Conservation (phyloP, 2,329 filamentous ascomycete genomes). For the Mariannaea elegans region DNA sequence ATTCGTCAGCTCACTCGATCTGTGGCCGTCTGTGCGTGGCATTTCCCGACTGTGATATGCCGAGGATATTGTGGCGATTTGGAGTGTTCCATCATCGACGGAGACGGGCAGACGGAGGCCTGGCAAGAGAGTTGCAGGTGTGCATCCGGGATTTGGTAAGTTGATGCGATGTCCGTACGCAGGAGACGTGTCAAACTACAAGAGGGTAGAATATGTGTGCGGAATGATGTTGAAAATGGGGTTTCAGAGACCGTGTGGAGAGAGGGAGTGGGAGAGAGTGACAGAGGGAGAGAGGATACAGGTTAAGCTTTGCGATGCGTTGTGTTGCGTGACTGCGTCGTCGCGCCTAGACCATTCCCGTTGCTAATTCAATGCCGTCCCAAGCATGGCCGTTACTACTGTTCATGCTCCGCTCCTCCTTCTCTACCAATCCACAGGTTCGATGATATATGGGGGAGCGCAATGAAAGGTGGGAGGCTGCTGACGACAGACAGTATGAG, state of each 20-base stretch:
- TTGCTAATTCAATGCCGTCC: background rate
- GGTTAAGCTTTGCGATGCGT: constrained; percentile 13
- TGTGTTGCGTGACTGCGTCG: constrained; percentile 13
- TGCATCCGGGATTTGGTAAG: constrained; percentile 25
- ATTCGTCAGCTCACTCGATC: constrained; percentile 45
- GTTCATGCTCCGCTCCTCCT: background rate
- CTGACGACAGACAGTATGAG: background rate
- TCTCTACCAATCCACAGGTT: constrained; percentile 9
- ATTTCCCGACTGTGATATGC: constrained; percentile 46
- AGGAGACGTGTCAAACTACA: background rate
- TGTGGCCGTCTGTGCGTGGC: constrained; percentile 48
- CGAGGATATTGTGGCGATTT: constrained; percentile 32
- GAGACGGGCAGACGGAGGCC: constrained; percentile 29
- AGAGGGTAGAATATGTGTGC: background rate
- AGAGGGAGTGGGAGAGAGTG: background rate
- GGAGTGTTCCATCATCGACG: constrained; percentile 38
- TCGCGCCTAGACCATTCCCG: constrained; percentile 1
- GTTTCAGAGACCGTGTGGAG: background rate
- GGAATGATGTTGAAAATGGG: background rate
- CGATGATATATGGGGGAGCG: constrained; percentile 1
- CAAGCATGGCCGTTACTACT: background rate
- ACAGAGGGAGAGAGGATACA: background rate
- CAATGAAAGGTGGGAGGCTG: constrained; percentile 7
- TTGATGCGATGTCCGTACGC: background rate
- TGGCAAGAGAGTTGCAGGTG: constrained; percentile 28